These are phyloP conservation scores for Saccharum officinarum DNA, from an alignment of 176 grass and related monocot species.

Conservation along the genomic window DNA sequence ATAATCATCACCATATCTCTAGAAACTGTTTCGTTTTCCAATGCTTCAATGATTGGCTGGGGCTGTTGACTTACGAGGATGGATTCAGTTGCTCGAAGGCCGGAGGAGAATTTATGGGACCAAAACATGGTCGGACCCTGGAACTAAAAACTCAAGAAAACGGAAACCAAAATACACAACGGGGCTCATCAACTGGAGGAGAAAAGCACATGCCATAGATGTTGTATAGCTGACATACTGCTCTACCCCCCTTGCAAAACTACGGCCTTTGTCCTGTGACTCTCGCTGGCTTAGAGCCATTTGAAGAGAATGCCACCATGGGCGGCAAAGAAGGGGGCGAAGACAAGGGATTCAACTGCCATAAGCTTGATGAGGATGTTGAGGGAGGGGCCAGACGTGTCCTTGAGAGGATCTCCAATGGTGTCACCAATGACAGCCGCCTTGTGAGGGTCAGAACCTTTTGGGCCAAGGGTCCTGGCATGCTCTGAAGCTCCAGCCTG, in stretches of 20 bases:
- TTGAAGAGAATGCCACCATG: constrained; percentile 91
- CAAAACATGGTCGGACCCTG: constrained; percentile 29
- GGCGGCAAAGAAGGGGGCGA: constrained; percentile 79
- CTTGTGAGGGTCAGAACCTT: constrained; percentile 81
- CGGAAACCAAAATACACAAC: constrained; percentile 1
- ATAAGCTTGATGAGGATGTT: constrained; percentile 98
- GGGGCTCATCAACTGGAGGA: constrained; percentile 28
- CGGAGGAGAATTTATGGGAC: constrained; percentile 7
- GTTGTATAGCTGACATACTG: neutral
- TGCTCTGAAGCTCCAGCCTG: constrained; percentile 90
- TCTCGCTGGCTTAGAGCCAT: constrained; percentile 33
- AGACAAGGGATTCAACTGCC: constrained; percentile 84
- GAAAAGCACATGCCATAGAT: constrained; percentile 21
- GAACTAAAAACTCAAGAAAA: constrained; percentile 8
- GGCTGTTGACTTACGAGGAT: constrained; percentile 15
- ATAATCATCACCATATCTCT: constrained; percentile 12
- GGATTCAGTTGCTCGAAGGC: neutral
- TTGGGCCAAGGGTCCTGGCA: constrained; percentile 69
- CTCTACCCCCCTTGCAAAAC: constrained; percentile 14
- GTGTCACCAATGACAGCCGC: constrained; percentile 87
- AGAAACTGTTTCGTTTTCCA: neutral
- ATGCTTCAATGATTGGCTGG: neutral
- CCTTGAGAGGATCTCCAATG: constrained; percentile 81
- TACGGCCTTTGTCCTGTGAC: neutral
- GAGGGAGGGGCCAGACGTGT: constrained; percentile 84